These are phyloP conservation scores for Cardamine resedifolia DNA, from an alignment of 345 rosid genomes.

Conservation along the genomic window DNA sequence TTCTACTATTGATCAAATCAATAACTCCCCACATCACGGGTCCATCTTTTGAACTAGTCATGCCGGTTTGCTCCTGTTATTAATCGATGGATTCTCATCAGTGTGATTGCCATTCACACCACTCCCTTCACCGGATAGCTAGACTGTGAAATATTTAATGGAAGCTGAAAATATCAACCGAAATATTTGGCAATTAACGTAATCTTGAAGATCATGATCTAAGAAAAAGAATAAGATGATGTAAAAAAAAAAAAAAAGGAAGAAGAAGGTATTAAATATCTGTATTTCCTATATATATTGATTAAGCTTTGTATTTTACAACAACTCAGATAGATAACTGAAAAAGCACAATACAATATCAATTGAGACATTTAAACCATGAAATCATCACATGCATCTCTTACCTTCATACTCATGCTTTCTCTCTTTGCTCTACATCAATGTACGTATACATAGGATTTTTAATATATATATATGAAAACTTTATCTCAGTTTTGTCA, in stretches of 20 bases:
- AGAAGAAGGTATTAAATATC: too few species aligned
- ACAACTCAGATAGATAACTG: background rate
- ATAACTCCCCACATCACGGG: background rate
- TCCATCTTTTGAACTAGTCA: background rate
- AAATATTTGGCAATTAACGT: background rate
- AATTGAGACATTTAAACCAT: background rate
- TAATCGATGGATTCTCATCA: too few species aligned
- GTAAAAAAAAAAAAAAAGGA: too few species aligned
- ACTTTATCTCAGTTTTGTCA: background rate
- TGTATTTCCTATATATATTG: background rate
- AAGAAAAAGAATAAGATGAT: background rate
- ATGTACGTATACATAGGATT: background rate
- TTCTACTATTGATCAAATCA: too few species aligned
- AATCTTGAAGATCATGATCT: background rate
- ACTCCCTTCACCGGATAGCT: too few species aligned
- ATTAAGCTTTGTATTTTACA: background rate
- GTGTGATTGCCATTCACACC: too few species aligned
- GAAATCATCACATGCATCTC: background rate
- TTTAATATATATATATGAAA: background rate
- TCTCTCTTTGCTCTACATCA: slow-evolving; percentile 6
- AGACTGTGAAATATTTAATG: too few species aligned
- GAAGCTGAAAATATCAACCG: too few species aligned
- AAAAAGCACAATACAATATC: background rate
- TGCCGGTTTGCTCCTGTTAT: background rate
- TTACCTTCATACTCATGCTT: background rate